Percentiles rank a stretch among this genome's conserved stretches.
Conservation (phyloP, 805 yeast genomes). For the Nakazawaea ernobii region DNA sequence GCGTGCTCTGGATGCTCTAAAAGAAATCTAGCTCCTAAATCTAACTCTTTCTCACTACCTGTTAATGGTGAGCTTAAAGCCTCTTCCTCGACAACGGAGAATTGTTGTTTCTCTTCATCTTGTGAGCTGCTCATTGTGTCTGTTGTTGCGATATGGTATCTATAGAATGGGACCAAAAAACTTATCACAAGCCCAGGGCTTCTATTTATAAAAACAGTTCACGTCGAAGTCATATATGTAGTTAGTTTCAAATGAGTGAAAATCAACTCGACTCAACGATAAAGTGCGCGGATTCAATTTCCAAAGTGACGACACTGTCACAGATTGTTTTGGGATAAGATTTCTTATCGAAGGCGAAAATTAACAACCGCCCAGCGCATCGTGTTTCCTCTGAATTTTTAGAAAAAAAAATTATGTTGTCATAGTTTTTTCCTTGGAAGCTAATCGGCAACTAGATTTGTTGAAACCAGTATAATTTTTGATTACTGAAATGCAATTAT, state of each 20-base stretch:
- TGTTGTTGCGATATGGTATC: not conserved
- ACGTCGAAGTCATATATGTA: too few relatives aligned
- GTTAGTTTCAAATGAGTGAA: too few relatives aligned
- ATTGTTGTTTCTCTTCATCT: not conserved
- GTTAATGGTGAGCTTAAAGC: not conserved
- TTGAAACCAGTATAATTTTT: too few relatives aligned
- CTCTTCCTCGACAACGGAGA: not conserved
- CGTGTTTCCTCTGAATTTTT: not conserved
- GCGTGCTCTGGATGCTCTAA: slow-evolving; percentile 20
- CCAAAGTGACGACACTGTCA: not conserved
- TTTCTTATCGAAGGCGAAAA: too few relatives aligned
- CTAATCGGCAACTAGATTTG: too few relatives aligned
- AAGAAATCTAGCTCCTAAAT: slow-evolving; percentile 20
- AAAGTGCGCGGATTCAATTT: too few relatives aligned
- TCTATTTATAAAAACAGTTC: too few relatives aligned
- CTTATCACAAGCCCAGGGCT: too few relatives aligned
- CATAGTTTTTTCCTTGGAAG: too few relatives aligned
- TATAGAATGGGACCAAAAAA: too few relatives aligned
- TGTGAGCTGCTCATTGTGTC: not conserved
- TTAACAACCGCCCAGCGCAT: not conserved
- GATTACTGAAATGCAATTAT: too few relatives aligned
- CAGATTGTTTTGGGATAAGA: not conserved
- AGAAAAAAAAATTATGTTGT: slow-evolving; percentile 6
- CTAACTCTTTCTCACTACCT: slow-evolving; percentile 11
- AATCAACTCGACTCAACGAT: too few relatives aligned